Evolutionary conservation across 805 yeast genomes (phyloP).

Genomic region (Candida silvatica): DNA sequence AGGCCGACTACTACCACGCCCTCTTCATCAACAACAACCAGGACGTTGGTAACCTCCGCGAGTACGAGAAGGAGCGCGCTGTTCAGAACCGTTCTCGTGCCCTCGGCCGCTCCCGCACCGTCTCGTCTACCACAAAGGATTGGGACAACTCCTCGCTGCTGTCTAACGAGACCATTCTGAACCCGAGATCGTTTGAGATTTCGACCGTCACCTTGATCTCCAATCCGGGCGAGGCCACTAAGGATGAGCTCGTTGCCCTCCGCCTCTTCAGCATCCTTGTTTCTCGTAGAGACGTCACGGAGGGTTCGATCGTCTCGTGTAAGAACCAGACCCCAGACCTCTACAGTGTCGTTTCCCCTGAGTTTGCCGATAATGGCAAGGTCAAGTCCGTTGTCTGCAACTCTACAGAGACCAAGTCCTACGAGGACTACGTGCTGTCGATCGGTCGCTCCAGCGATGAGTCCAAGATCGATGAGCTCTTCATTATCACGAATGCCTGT

Average conservation of each 20-base stretch:
- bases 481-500: slow-evolving; percentile 12
- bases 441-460: slow-evolving; percentile 1
- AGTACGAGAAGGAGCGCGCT: slow-evolving; percentile 1
- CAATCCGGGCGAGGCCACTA: slow-evolving; percentile 9
- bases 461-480: slow-evolving; percentile 13
- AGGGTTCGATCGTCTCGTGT: slow-evolving; percentile 4
- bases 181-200: slow-evolving; percentile 20
- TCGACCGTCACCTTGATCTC: slow-evolving; percentile 16
- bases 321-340: background rate
- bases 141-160: slow-evolving; percentile 8
- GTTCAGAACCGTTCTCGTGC: too few species aligned
- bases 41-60: slow-evolving; percentile 4
- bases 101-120: background rate
- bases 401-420: slow-evolving; percentile 2
- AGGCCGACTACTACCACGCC: slow-evolving; percentile 10
- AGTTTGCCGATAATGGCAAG: slow-evolving; percentile 1
- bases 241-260: slow-evolving; percentile 16
- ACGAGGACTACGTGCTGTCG: slow-evolving; percentile 5
- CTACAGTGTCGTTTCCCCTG: background rate
- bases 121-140: background rate
- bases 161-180: slow-evolving; percentile 19
- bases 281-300: slow-evolving; percentile 9
- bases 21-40: slow-evolving; percentile 22
- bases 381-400: slow-evolving; percentile 3
- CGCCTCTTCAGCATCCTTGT: slow-evolving; percentile 17